Evolutionary conservation across 768 basidiomycete genomes (phyloP).

Genomic region (Naganishia onofrii): DNA sequence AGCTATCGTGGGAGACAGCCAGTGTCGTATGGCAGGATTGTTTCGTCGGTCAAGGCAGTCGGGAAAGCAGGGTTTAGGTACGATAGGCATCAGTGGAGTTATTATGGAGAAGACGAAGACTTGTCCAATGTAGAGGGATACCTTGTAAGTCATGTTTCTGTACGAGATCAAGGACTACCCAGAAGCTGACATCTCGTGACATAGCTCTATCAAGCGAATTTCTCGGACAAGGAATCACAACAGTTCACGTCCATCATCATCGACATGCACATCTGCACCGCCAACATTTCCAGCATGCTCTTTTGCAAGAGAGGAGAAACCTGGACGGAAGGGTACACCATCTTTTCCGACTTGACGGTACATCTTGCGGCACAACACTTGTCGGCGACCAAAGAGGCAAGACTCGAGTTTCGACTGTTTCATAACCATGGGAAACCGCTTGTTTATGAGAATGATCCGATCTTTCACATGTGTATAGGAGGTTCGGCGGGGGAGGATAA

Average conservation of each 20-base stretch:
- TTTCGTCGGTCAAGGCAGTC: not conserved
- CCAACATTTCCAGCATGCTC: not conserved
- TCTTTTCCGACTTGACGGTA: constrained; percentile 11
- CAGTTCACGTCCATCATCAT: not conserved
- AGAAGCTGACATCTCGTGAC: too few species aligned
- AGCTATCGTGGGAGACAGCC: not conserved
- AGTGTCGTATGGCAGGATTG: not conserved
- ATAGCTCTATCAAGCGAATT: constrained; percentile 2
- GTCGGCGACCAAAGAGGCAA: not conserved
- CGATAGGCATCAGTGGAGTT: constrained; percentile 10
- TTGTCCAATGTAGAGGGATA: constrained; percentile 10
- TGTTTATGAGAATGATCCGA: not conserved
- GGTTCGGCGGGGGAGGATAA: not conserved
- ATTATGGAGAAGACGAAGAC: constrained; percentile 21
- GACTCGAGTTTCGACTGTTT: constrained; percentile 20
- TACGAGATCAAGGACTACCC: too few species aligned
- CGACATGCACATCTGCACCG: constrained; percentile 4
- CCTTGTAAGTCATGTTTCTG: constrained; percentile 3
- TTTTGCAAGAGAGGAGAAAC: not conserved
- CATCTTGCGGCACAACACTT: constrained; percentile 2
- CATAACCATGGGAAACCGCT: constrained; percentile 15
- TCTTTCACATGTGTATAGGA: not conserved
- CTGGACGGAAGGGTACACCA: not conserved
- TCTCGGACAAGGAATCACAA: not conserved
- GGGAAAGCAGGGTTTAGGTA: not conserved